These are phyloP conservation scores for Lonicera japonica DNA, from an alignment of 129 eudicot species.

Conservation along the genomic window DNA sequence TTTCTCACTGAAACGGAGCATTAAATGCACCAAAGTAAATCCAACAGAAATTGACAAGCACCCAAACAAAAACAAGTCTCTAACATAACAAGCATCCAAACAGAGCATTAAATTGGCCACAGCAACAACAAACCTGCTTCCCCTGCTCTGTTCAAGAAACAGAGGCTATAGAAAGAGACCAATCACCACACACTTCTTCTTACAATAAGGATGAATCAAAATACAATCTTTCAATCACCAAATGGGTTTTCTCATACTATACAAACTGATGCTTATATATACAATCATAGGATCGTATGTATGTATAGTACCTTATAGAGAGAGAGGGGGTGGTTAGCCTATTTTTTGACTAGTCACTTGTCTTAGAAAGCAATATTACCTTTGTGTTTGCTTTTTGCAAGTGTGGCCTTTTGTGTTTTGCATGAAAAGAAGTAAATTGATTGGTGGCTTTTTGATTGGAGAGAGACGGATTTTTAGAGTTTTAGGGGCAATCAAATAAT, in stretches of 20 bases:
- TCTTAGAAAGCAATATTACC: slow-evolving; percentile 38
- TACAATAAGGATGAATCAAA: slow-evolving; percentile 14
- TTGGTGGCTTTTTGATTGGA: slow-evolving; percentile 18
- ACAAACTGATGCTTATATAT: slow-evolving; percentile 11
- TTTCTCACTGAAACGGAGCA: slow-evolving; percentile 20
- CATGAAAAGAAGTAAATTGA: slow-evolving; percentile 59
- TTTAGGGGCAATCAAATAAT: slow-evolving; percentile 23
- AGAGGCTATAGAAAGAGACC: slow-evolving; percentile 27
- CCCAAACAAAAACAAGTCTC: slow-evolving; percentile 28
- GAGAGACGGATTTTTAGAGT: slow-evolving; percentile 19
- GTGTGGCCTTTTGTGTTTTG: slow-evolving; percentile 26
- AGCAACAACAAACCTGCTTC: slow-evolving; percentile 10
- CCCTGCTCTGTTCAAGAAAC: slow-evolving; percentile 22
- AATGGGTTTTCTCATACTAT: background rate
- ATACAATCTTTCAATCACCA: slow-evolving; percentile 1
- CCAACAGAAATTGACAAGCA: slow-evolving; percentile 42
- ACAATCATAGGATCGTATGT: slow-evolving; percentile 21
- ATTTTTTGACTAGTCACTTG: slow-evolving; percentile 46
- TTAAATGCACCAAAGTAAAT: slow-evolving; percentile 29
- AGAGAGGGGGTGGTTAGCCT: slow-evolving; percentile 7
- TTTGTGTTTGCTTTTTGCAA: slow-evolving; percentile 45
- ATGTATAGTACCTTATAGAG: slow-evolving; percentile 15
- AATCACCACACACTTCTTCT: slow-evolving; percentile 20
- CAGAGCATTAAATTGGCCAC: slow-evolving; percentile 25
- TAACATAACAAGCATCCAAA: slow-evolving; percentile 27